Base-by-base conservation (phyloP, 176 grass and related monocot species). In the sorghum (Sorghum bicolor) region DNA sequence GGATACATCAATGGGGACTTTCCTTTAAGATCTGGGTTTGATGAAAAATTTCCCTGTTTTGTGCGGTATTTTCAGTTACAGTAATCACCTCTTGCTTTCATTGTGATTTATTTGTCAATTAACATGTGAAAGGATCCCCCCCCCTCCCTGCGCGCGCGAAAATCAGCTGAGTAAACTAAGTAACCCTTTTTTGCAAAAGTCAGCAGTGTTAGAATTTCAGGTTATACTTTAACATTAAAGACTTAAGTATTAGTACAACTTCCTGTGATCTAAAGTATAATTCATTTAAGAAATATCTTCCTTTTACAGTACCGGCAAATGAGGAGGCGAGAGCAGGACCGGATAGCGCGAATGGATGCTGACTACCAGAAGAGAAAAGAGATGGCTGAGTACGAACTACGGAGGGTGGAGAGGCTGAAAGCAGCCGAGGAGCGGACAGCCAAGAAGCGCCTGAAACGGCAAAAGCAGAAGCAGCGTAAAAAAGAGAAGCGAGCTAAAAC, bases 241-340 rank as follows among this genome's bases (percentile, higher is more conserved):
- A 50, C 11, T 67, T 43, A 72, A 71, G 24, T 26, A 47, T 28
- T 48, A 17, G 25, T 72, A 30, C 1, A 45, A n/a, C 1, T 41
- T 69, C 24, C 20, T 39, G 22, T 69, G 20, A 1, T 69, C 34
- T 39, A 12, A 5, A 58, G 22, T 58, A 58, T 58, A 58, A 39
- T 22, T 70, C 10, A 0, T 25, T 70, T 70, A 6, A 6, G 10
- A 25, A 37, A 63, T 45, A 15, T 72, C 22, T 64, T 50, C 16
- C 47, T 50, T 50, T 50, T 19, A 50, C 47, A 50, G 47, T 50
- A 50, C 47, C 47, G 93, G 44, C 96, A 98, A 94, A 98, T 95
- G 93, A 90, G 96, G 76, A 92, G 93, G 78, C 92, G 92, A 72
- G 95, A 94, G 34, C 92, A 97, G 78, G 95, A 97, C 74, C 55